Evolutionary conservation across 192 early-diverging fungal genomes (phyloP).

Genomic region (Funneliformis mosseae): DNA sequence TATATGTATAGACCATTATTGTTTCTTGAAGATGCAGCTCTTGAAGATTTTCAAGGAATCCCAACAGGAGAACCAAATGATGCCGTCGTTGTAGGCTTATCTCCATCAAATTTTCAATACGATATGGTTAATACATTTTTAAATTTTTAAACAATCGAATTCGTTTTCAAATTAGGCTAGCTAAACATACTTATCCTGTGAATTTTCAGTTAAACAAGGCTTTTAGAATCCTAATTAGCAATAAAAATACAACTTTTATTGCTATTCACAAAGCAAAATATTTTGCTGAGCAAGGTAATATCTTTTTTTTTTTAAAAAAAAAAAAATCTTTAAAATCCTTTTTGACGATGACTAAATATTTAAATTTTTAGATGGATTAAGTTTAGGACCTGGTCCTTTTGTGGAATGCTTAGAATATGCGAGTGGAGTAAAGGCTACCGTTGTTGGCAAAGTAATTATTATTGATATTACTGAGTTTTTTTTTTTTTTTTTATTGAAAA

Average conservation of each 20-base stretch:
- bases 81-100: conserved; percentile 83
- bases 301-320: neutral
- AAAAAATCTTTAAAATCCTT: neutral
- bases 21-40: conserved; percentile 72
- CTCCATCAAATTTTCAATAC: conserved; percentile 72
- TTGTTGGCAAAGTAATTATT: conserved; percentile 75
- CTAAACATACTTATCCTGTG: neutral
- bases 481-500: neutral
- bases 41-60: conserved; percentile 70
- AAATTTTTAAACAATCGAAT: neutral
- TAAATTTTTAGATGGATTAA: conserved; percentile 50
- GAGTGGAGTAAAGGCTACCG: conserved; percentile 59
- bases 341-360: neutral
- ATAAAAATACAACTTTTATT: conserved; percentile 62
- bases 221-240: conserved; percentile 63
- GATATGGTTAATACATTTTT: conserved; percentile 47
- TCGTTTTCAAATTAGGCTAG: conserved; percentile 20
- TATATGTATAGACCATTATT: conserved; percentile 64
- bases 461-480: neutral
- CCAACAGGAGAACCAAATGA: conserved; percentile 58
- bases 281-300: conserved; percentile 54
- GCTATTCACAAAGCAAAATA: conserved; percentile 87
- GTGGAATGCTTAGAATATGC: conserved; percentile 83
- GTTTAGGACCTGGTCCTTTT: conserved; percentile 89
- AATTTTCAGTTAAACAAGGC: conserved; percentile 70